These are phyloP conservation scores for Primulina huaijiensis DNA, from an alignment of 257 asterid genomes.

Conservation along the genomic window DNA sequence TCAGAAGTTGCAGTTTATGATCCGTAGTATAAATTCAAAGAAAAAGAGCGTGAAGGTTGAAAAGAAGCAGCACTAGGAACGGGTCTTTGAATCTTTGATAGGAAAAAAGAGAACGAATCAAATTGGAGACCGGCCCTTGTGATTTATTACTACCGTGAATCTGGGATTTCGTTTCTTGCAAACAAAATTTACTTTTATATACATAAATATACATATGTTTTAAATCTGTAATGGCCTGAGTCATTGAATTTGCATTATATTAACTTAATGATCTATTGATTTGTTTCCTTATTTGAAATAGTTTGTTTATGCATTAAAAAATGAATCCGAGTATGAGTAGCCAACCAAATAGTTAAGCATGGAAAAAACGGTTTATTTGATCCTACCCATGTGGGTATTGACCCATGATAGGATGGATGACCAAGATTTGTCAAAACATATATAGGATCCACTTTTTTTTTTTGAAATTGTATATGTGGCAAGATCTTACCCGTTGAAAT, in stretches of 20 bases:
- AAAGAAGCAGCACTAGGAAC: conserved; percentile 22
- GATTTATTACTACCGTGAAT: conserved; percentile 1
- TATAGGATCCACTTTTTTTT: too few relatives aligned
- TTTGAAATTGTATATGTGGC: too few relatives aligned
- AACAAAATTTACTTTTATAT: background rate
- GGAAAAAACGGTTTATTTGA: too few relatives aligned
- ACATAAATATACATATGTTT: background rate
- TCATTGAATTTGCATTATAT: background rate
- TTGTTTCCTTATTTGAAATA: too few relatives aligned
- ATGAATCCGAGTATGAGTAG: too few relatives aligned
- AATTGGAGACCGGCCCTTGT: conserved; percentile 29
- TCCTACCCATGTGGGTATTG: too few relatives aligned
- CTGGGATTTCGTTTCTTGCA: conserved; percentile 17
- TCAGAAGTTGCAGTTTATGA: background rate
- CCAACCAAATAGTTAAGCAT: too few relatives aligned
- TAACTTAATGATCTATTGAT: too few relatives aligned
- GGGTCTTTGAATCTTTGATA: conserved; percentile 21
- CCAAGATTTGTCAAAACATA: too few relatives aligned
- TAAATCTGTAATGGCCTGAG: background rate
- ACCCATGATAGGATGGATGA: too few relatives aligned
- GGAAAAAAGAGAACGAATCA: conserved; percentile 21
- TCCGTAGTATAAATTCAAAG: background rate
- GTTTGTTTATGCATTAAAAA: too few relatives aligned
- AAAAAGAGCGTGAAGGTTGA: conserved; percentile 16
- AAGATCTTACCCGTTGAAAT: too few relatives aligned